Percentiles rank a stretch among this genome's conserved stretches.
These are phyloP conservation scores for Ganoderma lingzhi DNA, from an alignment of 1,284 basidiomycete species.

Conservation along the genomic window DNA sequence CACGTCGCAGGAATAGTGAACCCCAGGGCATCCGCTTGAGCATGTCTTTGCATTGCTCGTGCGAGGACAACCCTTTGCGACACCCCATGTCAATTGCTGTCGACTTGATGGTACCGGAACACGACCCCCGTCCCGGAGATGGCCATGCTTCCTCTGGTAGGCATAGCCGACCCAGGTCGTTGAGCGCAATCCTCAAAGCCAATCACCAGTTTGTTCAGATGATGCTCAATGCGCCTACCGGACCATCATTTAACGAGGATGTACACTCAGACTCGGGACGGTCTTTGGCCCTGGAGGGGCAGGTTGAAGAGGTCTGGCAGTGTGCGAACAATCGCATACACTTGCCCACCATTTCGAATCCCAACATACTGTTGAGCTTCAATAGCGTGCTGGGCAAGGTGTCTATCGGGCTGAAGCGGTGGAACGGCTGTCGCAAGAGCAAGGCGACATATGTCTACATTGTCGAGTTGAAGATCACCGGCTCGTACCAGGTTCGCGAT, in stretches of 20 bases:
- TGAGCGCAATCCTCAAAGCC: conserved; percentile 6
- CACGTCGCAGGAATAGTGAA: background rate
- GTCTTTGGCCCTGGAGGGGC: background rate
- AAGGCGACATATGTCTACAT: conserved; percentile 14
- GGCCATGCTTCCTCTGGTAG: background rate
- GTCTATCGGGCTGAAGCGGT: conserved; percentile 11
- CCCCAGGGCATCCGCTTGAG: conserved; percentile 12
- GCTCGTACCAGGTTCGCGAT: background rate
- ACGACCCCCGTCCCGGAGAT: background rate
- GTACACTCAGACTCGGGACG: background rate
- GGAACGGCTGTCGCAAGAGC: conserved; percentile 16
- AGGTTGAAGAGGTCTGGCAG: conserved; percentile 4
- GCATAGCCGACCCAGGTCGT: conserved; percentile 7
- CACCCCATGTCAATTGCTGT: conserved; percentile 8
- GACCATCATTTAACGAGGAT: background rate
- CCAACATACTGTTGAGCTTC: conserved; percentile 15
- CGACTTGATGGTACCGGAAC: conserved; percentile 13
- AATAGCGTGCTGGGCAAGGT: background rate
- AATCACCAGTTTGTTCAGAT: conserved; percentile 12
- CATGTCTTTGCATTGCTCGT: conserved; percentile 6
- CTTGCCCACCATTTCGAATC: conserved; percentile 7
- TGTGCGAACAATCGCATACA: conserved; percentile 13
- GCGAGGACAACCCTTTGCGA: conserved; percentile 2
- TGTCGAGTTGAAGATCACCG: conserved; percentile 6
- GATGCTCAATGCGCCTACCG: conserved; percentile 7